These are phyloP conservation scores for Phaffia australis DNA, from an alignment of 768 basidiomycete species.

Conservation along the genomic window DNA sequence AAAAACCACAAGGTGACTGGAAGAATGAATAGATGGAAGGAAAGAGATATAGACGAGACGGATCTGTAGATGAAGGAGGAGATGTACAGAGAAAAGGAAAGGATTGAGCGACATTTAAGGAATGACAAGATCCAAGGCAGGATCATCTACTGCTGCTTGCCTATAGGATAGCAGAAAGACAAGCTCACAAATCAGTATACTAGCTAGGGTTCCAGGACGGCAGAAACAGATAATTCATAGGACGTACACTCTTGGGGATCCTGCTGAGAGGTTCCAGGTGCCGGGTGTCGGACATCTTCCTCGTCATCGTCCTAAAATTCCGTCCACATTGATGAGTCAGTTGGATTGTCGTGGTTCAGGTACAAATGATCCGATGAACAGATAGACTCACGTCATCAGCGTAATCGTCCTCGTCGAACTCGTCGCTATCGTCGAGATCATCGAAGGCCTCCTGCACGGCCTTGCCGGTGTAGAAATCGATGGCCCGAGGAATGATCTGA, in stretches of 20 bases:
- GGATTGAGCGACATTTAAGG: too few species aligned
- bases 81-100: too few species aligned
- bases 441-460: slow-evolving; percentile 58
- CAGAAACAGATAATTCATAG: neutral
- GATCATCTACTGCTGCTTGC: slow-evolving; percentile 11
- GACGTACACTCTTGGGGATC: slow-evolving; percentile 21
- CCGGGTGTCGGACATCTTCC: slow-evolving; percentile 9
- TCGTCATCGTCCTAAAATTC: slow-evolving; percentile 14
- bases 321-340: too few species aligned
- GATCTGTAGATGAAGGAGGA: too few species aligned
- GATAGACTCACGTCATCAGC: slow-evolving; percentile 1
- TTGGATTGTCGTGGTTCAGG: too few species aligned
- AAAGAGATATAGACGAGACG: too few species aligned
- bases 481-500: slow-evolving; percentile 84
- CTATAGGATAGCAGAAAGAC: neutral
- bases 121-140: too few species aligned
- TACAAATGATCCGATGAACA: neutral
- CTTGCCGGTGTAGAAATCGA: slow-evolving; percentile 97
- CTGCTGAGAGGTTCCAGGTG: slow-evolving; percentile 8
- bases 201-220: too few species aligned
- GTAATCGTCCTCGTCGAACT: slow-evolving; percentile 3
- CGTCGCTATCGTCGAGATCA: slow-evolving; percentile 1
- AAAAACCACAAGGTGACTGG: too few species aligned
- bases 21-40: too few species aligned
- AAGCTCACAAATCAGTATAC: neutral